Conservation (phyloP, 345 rosid species). For the Syzygium oleosum region DNA sequence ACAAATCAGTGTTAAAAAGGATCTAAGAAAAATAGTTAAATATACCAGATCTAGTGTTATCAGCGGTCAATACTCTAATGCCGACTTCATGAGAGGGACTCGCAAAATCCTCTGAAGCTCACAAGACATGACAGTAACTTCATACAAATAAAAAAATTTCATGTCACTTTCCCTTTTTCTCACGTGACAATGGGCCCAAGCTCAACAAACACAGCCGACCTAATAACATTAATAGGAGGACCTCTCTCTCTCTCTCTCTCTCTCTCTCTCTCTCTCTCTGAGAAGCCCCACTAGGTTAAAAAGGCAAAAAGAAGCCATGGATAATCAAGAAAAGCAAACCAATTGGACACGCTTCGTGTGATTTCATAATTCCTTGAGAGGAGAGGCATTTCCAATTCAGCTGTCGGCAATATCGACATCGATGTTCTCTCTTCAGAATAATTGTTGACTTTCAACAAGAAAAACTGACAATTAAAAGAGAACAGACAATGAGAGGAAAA, state of each 20-base stretch:
- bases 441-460: not conserved
- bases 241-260: not conserved
- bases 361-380: not conserved
- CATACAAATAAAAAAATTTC: not conserved
- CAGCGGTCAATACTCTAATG: not conserved
- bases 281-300: not conserved
- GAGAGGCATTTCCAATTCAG: not conserved
- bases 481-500: not conserved
- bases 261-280: not conserved
- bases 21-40: not conserved
- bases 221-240: not conserved
- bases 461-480: not conserved
- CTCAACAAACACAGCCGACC: not conserved
- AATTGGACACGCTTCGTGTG: not conserved
- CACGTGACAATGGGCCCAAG: not conserved
- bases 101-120: not conserved
- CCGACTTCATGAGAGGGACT: not conserved
- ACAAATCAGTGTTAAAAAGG: not conserved
- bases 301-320: not conserved
- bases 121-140: not conserved
- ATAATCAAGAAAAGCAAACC: not conserved
- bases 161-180: not conserved
- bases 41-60: not conserved
- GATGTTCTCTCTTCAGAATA: not conserved
- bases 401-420: not conserved